These are phyloP conservation scores for Candida corydali DNA, from an alignment of 805 yeast species.

Conservation along the genomic window DNA sequence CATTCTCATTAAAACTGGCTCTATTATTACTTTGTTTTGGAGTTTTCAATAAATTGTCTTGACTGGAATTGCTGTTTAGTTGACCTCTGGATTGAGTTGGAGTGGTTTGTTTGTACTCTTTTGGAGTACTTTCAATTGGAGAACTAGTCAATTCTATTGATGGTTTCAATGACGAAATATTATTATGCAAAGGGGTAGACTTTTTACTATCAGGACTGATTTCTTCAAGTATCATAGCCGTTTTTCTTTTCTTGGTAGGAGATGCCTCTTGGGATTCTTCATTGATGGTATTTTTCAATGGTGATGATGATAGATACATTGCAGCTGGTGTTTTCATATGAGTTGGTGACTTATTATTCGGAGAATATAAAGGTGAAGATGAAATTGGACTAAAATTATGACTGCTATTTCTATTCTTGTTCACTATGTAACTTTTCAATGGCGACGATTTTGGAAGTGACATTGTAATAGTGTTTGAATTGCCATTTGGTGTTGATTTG, in stretches of 20 bases:
- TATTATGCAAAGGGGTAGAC: slow-evolving; percentile 3
- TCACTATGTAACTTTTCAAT: slow-evolving; percentile 25
- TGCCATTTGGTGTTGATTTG: slow-evolving; percentile 12
- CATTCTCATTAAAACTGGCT: slow-evolving; percentile 36
- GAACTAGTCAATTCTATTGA: slow-evolving; percentile 22
- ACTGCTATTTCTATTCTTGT: slow-evolving; percentile 18
- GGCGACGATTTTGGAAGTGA: slow-evolving; percentile 23
- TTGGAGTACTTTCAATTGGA: neutral
- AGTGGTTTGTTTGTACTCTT: slow-evolving; percentile 17
- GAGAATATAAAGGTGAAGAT: slow-evolving; percentile 35
- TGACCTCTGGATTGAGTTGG: slow-evolving; percentile 26
- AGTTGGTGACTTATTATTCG: slow-evolving; percentile 37
- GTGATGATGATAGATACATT: slow-evolving; percentile 32
- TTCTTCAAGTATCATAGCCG: slow-evolving; percentile 28
- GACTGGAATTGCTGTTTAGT: slow-evolving; percentile 10
- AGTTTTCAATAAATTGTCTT: slow-evolving; percentile 20
- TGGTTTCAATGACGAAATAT: slow-evolving; percentile 19
- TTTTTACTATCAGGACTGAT: slow-evolving; percentile 20
- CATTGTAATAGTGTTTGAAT: slow-evolving; percentile 7
- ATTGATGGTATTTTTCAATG: slow-evolving; percentile 19
- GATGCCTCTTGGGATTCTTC: slow-evolving; percentile 19
- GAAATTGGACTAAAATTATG: slow-evolving; percentile 14
- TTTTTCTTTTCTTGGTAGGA: slow-evolving; percentile 26
- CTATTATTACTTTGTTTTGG: slow-evolving; percentile 31
- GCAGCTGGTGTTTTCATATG: slow-evolving; percentile 34